A percentile compares a stretch with the other conserved stretches of the same genome.
These are phyloP conservation scores for Takashimella tepidaria DNA, from an alignment of 1,284 basidiomycete genomes.

Conservation along the genomic window DNA sequence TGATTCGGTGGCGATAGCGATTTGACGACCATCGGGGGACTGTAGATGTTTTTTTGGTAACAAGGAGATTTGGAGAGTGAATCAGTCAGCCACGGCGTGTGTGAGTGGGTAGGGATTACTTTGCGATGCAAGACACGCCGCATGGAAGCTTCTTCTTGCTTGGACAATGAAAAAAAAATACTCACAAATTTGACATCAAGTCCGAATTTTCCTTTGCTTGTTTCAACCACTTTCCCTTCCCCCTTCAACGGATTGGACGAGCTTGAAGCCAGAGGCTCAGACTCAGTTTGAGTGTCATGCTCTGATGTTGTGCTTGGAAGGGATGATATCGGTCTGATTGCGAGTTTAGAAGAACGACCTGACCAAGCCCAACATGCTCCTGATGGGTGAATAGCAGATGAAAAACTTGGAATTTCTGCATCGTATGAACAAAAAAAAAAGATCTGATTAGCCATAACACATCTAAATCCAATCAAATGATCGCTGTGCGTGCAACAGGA, in stretches of 20 bases:
- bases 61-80: too few relatives aligned
- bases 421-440: background rate
- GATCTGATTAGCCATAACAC: slow-evolving; percentile 5
- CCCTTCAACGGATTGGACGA: slow-evolving; percentile 60
- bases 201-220: slow-evolving; percentile 72
- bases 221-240: slow-evolving; percentile 51
- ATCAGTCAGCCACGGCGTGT: too few relatives aligned
- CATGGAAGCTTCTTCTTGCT: too few relatives aligned
- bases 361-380: slow-evolving; percentile 70
- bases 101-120: too few relatives aligned
- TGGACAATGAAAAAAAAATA: slow-evolving; percentile 18
- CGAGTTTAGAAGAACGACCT: slow-evolving; percentile 67
- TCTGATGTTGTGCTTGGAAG: slow-evolving; percentile 46
- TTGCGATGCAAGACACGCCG: too few relatives aligned
- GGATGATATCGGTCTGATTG: slow-evolving; percentile 50
- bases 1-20: slow-evolving; percentile 71
- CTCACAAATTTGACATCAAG: slow-evolving; percentile 72
- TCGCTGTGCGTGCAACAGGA: background rate
- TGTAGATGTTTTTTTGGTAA: too few relatives aligned
- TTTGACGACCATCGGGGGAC: slow-evolving; percentile 75
- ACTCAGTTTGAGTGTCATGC: too few relatives aligned
- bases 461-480: slow-evolving; percentile 1
- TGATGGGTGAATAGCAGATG: slow-evolving; percentile 68
- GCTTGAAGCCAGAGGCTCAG: too few relatives aligned
- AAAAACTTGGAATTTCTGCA: slow-evolving; percentile 59